Evolutionary conservation across 2,329 filamentous ascomycete species (phyloP).

Genomic region (Pyrenophora graminea): DNA sequence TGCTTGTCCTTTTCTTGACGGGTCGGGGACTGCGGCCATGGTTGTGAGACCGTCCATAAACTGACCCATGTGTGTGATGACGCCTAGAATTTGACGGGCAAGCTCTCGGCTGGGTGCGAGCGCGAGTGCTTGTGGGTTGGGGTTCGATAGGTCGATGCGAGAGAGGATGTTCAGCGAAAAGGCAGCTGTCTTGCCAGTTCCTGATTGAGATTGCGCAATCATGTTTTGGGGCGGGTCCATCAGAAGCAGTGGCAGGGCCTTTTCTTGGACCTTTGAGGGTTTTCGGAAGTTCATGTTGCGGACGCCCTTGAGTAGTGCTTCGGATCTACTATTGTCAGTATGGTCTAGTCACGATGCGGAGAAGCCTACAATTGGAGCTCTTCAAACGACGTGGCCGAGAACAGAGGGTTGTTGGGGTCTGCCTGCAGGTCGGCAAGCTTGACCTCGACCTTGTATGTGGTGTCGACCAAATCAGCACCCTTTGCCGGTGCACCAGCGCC

Average conservation of each 20-base stretch:
- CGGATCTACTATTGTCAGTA: constrained; percentile 25
- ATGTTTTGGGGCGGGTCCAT: constrained; percentile 86
- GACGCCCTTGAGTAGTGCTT: constrained; percentile 63
- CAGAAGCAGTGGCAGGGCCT: constrained; percentile 86
- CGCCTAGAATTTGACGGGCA: constrained; percentile 88
- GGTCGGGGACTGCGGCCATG: constrained; percentile 81
- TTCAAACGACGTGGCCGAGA: constrained; percentile 81
- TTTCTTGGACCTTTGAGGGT: constrained; percentile 97
- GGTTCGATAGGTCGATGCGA: constrained; percentile 74
- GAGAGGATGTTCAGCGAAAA: constrained; percentile 92
- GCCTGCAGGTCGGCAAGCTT: constrained; percentile 87
- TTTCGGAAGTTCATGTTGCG: constrained; percentile 88
- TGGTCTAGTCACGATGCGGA: background rate
- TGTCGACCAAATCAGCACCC: constrained; percentile 62
- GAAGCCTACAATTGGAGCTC: constrained; percentile 81
- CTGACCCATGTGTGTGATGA: constrained; percentile 80
- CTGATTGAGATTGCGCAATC: constrained; percentile 98
- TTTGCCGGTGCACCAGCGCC: constrained; percentile 50
- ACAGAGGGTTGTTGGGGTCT: constrained; percentile 84
- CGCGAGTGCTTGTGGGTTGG: constrained; percentile 81
- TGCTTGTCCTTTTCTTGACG: constrained; percentile 67
- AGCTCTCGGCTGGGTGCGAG: constrained; percentile 93
- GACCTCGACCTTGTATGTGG: constrained; percentile 86
- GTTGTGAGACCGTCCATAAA: constrained; percentile 78
- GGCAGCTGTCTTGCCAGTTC: constrained; percentile 95